Base-by-base conservation (phyloP, 345 rosid species). In the Tarenaya hassleriana region DNA sequence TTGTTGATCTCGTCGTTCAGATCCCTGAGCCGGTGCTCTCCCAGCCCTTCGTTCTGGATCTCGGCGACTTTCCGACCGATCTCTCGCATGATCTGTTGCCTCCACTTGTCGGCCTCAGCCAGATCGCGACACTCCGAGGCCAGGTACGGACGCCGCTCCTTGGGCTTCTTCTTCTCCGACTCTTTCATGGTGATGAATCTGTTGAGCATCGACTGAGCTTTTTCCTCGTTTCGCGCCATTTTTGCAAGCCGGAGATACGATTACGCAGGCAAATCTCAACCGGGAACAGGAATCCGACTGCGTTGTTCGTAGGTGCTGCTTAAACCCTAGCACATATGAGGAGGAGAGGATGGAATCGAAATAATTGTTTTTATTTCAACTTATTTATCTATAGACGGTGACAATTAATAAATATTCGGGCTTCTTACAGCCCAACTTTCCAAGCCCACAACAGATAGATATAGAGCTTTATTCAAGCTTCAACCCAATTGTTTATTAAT, bases 211-310 rank as follows among this genome's bases (percentile, higher is more conserved):
- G 98, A 88, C 62, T 92, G 96, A 6, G 96, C 98, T 63, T 92
- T 88, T 84, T 84, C 96, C 56, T 88, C 96, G 60, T 88, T 91
- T 49, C 95, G 87, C 38, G 96, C 98, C 98, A 91, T 90, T 21
- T 62, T 69, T 17, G 68, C 42, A 52, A 60, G 33, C 41, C 56
- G 0, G 10, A 47, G 56, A 39, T 66, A 52, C 50, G 47, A 27
- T 47, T 59, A 27, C 61, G 41, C 37, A 1, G n/a, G 14, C 1
- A 3, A 33, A 1, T 16, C 43, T 34, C 45, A 2, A 2, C 3
- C 29, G 29, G 29, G 29, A 24, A 24, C 29, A 24, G 29, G 29
- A 24, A 24, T 24, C 29, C 29, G 29, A 24, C 29, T 24, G n/a
- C n/a, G 29, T 24, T 24, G 29, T 24, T 24, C 29, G 2, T 5